Percentiles rank a stretch among this genome's conserved stretches.
These are phyloP conservation scores for Lactifluus hygrophoroides DNA, from an alignment of 768 basidiomycete genomes.

Conservation along the genomic window DNA sequence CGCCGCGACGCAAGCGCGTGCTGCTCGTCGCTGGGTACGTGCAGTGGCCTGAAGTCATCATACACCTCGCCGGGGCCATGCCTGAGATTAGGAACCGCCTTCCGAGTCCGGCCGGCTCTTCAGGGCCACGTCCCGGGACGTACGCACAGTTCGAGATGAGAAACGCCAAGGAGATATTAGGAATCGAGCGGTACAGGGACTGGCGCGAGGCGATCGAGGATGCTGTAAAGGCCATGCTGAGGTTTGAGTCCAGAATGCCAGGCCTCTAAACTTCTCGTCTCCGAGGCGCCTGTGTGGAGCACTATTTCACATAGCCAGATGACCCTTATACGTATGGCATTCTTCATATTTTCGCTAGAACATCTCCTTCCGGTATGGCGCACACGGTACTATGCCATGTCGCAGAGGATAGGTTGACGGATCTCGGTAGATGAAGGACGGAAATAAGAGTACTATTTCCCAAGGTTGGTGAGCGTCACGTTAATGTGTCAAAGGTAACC, in stretches of 20 bases:
- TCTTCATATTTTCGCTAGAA: neutral
- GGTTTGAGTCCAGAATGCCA: neutral
- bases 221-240: constrained; percentile 7
- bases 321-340: neutral
- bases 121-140: neutral
- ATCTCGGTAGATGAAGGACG: neutral
- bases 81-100: constrained; percentile 6
- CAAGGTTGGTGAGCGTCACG: neutral
- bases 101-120: neutral
- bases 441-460: neutral
- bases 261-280: neutral
- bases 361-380: neutral
- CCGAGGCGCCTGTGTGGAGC: neutral
- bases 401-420: neutral
- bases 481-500: too few relatives aligned
- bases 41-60: constrained; percentile 9
- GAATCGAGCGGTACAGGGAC: neutral
- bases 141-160: constrained; percentile 9
- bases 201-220: constrained; percentile 12
- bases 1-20: constrained; percentile 7
- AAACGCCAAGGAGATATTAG: constrained; percentile 12
- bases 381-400: neutral
- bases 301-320: neutral
- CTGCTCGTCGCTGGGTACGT: constrained; percentile 12
- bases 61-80: constrained; percentile 4